Conservation (phyloP, 208 protist genomes). For the Trypanosoma scelopori region DNA sequence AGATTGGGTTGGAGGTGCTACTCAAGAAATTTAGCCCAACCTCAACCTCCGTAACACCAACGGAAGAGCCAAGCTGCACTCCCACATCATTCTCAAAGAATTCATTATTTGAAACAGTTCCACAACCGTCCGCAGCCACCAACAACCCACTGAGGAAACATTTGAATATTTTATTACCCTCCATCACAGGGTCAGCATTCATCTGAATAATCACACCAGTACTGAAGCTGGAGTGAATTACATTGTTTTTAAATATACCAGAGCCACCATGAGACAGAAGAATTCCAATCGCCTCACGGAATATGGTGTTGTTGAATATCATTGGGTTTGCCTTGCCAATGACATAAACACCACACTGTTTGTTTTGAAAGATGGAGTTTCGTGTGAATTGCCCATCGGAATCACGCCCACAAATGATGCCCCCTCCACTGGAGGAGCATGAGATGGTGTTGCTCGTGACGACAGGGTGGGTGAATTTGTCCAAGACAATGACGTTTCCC, state of each 20-base stretch:
- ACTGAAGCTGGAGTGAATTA: constrained; percentile 57
- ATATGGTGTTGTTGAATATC: constrained; percentile 52
- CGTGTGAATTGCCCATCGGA: constrained; percentile 42
- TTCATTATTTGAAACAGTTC: constrained; percentile 54
- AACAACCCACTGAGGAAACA: constrained; percentile 60
- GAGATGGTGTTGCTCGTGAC: constrained; percentile 58
- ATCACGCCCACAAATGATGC: constrained; percentile 51
- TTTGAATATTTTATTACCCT: constrained; percentile 47
- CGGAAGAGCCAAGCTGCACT: constrained; percentile 67
- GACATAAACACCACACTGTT: constrained; percentile 68
- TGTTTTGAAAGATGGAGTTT: constrained; percentile 76
- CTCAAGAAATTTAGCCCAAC: constrained; percentile 42
- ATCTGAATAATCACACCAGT: constrained; percentile 66
- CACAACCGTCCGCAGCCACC: constrained; percentile 48
- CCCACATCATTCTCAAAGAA: constrained; percentile 75
- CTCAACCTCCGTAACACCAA: constrained; percentile 46
- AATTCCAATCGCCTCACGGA: constrained; percentile 61
- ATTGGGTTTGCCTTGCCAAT: constrained; percentile 41
- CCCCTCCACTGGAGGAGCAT: constrained; percentile 49
- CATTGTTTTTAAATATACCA: constrained; percentile 59
- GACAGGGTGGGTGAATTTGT: constrained; percentile 49
- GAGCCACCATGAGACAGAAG: constrained; percentile 63
- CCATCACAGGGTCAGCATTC: constrained; percentile 53
- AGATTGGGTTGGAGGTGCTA: neutral
- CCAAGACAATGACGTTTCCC: constrained; percentile 69